Base-by-base conservation (phyloP, 176 grass and related monocot species). In the Sorghum bicolor region DNA sequence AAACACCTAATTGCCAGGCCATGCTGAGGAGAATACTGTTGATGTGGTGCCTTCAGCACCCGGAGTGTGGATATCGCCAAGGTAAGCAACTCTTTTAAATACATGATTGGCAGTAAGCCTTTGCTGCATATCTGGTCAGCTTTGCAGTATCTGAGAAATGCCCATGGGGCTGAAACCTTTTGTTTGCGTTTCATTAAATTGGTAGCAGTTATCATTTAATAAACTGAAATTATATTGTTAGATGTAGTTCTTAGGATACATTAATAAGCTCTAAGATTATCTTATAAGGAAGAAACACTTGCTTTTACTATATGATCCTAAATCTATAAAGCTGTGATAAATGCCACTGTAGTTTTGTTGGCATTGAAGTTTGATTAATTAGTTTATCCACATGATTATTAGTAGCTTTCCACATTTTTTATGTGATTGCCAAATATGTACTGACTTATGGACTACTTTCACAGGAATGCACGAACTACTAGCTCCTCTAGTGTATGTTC, bases 401-500 rank as follows among this genome's bases (percentile, higher is more conserved):
- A 70, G 6, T 80, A 70, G 72, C 4, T 79, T 74, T 32, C 1
- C 5, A 4, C 8, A 11, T 15, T 58, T 19, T 44, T 79, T 39
- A 11, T 87, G 69, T 68, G 44, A 52, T 75, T 69, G 39, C 22
- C 43, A 32, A 74, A 73, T 79, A 69, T 39, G 12, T 30, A 47
- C 69, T 67, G 41, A 73, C 64, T 58, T 52, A 82, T 69, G 76
- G 28, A n/a, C 44, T 83, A 75, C 57, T 69, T 37, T 52, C 61
- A 74, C 85, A 98, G 95, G 96, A 90, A 98, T 98, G 96, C 96
- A 98, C 70, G 96, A 99, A 82, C 58, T 99, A 55, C 84, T 99
- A 78, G 96, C 96, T 83, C 96, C 96, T 61, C 82, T 99, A 29
- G 89, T 99, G 29, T 99, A 96, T 80, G 96, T 92, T 76, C 93